Base-by-base conservation (phyloP, 2,329 filamentous ascomycete species). In the Massarina eburnea region DNA sequence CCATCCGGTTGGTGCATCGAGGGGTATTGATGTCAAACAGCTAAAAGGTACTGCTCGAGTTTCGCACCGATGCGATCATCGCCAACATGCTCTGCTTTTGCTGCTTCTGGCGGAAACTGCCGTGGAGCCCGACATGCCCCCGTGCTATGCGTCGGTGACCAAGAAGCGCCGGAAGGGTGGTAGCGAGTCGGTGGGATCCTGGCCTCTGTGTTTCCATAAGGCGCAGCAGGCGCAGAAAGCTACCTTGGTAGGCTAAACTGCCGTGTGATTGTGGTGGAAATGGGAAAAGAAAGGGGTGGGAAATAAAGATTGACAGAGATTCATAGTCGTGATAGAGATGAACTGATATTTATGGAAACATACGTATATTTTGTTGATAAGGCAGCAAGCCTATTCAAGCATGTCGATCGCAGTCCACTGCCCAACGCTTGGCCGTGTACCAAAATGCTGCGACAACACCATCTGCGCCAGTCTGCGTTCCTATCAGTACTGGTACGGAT, bases 401-500 rank as follows among this genome's bases (percentile, higher is more conserved):
- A 30, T 30, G 27, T 30, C 27, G 7, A 26, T 26, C 12, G 7
- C 12, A 12, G 12, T 30, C 12, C 27, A 30, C 6, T 8, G 12
- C 12, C 5, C n/a, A 4, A 30, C 12, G 12, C 5, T 30, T 30
- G 27, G 27, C n/a, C 12, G 27, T 30, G 27, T 5, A 30, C n/a
- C 4, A 8, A 30, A 8, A n/a, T n/a, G n/a, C n/a, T n/a, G n/a
- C n/a, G 27, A 30, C 27, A n/a, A 30, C 27, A 14, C 9, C 27
- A 30, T 14, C 6, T 14, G 27, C 12, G 27, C 4, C n/a, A 8
- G 12, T 6, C 12, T 30, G 27, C 12, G 12, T 15, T 27, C 46
- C 36, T 24, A 36, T 57, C 51, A 61, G 43, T 50, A 55, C 35
- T 49, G 48, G 49, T 54, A 60, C 22, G 48, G 38, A 35, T 49